Evolutionary conservation across 176 grass and related monocot species (phyloP), one percentile per base, ranked within the genome.

Genomic region (Raddia guianensis): DNA sequence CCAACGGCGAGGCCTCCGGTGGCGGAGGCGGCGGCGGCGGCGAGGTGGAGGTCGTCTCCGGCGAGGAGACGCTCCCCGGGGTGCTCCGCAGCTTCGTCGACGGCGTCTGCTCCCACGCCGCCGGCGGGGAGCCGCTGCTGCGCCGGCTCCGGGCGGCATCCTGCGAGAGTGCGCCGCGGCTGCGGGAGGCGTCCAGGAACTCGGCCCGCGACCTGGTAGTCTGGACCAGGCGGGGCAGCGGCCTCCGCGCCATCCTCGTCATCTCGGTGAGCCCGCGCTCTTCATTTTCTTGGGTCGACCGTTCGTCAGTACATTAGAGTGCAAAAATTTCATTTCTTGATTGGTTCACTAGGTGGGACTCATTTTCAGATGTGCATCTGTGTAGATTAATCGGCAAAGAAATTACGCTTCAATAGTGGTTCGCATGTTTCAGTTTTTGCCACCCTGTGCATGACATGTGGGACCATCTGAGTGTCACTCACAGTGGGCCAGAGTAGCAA

Each of bases 211-310:
- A 95, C 63, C 88, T 99, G 69, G 48, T 93, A 18, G 71, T 82
- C 67, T 99, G 96, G 92, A 95, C 90, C 74, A 82, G 82, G 57
- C 81, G 68, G 52, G 96, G 96, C 71, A 86, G 86, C 74, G 55
- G 90, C 53, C 80, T 95, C 63, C 96, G 92, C 81, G 86, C 92
- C 53, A 83, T 99, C 61, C 83, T 95, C 66, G 92, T 99, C 85
- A 93, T 99, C 84, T 95, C 96, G 72, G 96, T 98, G 50, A 75
- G 86, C 61, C n/a, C 0, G 6, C 34, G 4, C 10, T 10, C 8
- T 11, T 9, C 47, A 7, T 76, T 3, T 10, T 15, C 16, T 12
- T 19, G 7, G 33, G 3, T 1, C 15, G 5, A 13, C 59, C 12
- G 8, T 49, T 49, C 53, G 76, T 87, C 47, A 10, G 7, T 82